Evolutionary conservation across 495 filamentous ascomycete genomes (phyloP).

Genomic region (Daldinia decipiens): DNA sequence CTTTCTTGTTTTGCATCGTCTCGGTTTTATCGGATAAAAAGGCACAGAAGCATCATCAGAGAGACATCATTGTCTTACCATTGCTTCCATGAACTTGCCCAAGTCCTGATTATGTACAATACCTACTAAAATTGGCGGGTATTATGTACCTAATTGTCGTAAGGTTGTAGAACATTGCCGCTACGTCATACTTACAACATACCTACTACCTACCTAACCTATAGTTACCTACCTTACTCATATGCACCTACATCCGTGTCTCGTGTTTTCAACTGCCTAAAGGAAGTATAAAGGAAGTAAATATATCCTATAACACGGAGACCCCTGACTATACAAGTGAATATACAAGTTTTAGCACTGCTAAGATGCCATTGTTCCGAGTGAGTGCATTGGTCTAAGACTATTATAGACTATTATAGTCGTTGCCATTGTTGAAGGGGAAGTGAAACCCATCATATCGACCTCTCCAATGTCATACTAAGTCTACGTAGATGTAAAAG

Average conservation of each 20-base stretch:
- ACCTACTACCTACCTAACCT: neutral
- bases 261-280: neutral
- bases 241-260: neutral
- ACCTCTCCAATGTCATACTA: neutral
- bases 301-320: neutral
- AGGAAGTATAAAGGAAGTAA: neutral
- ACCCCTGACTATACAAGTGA: neutral
- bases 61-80: neutral
- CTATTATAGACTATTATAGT: too few species aligned
- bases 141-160: neutral
- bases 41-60: neutral
- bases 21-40: constrained; percentile 7
- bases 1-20: constrained; percentile 6
- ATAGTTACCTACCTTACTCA: too few species aligned
- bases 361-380: neutral
- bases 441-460: too few species aligned
- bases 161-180: neutral
- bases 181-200: neutral
- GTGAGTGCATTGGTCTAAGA: too few species aligned
- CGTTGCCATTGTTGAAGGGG: too few species aligned
- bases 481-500: neutral
- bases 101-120: neutral
- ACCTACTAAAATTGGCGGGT: neutral
- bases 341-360: neutral
- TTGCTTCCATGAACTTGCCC: neutral